phyloP scores from a whole-genome alignment of 257 asterid species.

The Solanum microdontum region DNA sequence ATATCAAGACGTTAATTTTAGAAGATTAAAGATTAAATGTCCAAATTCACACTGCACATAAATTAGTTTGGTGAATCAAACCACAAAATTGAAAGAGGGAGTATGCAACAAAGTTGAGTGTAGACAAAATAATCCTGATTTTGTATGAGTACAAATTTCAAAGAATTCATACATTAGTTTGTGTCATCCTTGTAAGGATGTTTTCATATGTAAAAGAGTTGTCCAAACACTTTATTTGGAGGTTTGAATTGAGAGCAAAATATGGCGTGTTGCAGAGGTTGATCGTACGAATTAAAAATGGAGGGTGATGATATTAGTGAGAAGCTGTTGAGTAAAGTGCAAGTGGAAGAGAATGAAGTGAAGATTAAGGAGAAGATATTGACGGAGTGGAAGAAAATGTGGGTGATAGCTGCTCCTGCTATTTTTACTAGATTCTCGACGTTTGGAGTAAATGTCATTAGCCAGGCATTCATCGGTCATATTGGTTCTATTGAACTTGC shows the following conservation, averaged over 20 bases:
- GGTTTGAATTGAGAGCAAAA: neutral
- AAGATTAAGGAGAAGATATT: conserved; percentile 7
- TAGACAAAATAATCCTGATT: neutral
- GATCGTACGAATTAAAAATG: conserved; percentile 3
- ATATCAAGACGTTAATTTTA: no score
- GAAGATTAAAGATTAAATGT: neutral
- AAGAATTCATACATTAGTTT: neutral
- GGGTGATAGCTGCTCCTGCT: conserved; percentile 44
- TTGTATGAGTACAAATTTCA: neutral
- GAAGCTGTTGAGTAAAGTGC: neutral
- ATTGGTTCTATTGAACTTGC: conserved; percentile 36
- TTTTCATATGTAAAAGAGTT: neutral
- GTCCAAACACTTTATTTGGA: no score
- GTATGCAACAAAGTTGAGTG: neutral
- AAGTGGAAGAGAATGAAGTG: neutral
- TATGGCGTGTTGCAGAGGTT: neutral
- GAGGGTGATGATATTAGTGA: conserved; percentile 2
- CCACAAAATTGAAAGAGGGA: neutral
- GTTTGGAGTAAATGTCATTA: conserved; percentile 32
- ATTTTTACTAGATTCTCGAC: conserved; percentile 38
- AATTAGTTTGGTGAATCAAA: neutral
- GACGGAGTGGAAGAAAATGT: conserved; percentile 31
- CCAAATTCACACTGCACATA: neutral
- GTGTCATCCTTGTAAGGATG: neutral
- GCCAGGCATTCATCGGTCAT: conserved; percentile 44